Evolutionary conservation across 306 rosid genomes (phyloP).

Genomic region (Castanospermum australe): DNA sequence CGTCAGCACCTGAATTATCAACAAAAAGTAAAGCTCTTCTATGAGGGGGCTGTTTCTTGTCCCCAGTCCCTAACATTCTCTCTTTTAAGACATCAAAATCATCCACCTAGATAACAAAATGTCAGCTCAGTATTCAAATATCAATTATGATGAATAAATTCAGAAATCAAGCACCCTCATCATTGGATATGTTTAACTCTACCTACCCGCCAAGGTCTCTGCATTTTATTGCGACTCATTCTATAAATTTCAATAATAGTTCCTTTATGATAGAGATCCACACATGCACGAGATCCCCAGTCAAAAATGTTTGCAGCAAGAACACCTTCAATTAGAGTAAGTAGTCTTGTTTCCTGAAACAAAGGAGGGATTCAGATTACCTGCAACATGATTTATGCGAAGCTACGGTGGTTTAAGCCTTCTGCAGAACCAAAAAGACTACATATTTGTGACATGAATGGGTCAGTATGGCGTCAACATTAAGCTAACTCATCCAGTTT

Average conservation of each 20-base stretch:
- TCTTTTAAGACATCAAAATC: constrained; percentile 77
- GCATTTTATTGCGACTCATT: constrained; percentile 99
- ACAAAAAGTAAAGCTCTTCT: constrained; percentile 91
- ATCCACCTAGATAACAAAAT: constrained; percentile 69
- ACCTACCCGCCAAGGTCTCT: constrained; percentile 91
- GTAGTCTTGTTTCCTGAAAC: constrained; percentile 83
- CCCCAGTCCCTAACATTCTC: constrained; percentile 74
- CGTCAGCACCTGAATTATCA: constrained; percentile 95
- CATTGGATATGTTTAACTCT: not conserved
- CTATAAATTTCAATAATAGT: constrained; percentile 96
- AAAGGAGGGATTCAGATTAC: constrained; percentile 21
- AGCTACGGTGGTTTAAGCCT: not conserved
- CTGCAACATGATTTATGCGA: constrained; percentile 18
- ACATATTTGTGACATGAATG: not conserved
- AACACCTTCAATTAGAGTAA: constrained; percentile 91
- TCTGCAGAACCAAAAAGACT: constrained; percentile 4
- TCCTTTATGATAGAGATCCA: constrained; percentile 96
- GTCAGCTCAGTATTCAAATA: not conserved
- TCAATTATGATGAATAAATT: constrained; percentile 15
- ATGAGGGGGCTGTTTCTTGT: constrained; percentile 61
- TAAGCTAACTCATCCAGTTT: not conserved
- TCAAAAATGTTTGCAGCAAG: constrained; percentile 98
- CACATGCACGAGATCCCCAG: constrained; percentile 99
- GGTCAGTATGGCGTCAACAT: not conserved
- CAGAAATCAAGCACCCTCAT: not conserved